Conservation (phyloP, 257 asterid species). For the Fraxinus anomala region DNA sequence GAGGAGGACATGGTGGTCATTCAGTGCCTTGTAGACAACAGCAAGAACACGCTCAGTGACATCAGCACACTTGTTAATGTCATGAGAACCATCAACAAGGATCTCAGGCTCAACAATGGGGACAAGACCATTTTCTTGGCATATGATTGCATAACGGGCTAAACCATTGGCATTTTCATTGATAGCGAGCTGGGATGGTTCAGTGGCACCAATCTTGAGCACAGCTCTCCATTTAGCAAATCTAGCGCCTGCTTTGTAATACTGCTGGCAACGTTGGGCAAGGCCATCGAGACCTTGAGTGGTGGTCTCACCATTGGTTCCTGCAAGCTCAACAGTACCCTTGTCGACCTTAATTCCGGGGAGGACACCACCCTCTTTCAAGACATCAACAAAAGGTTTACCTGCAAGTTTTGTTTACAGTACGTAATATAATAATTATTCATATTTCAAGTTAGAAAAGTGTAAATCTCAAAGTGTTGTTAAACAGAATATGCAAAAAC, state of each 20-base stretch:
- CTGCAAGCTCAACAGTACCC: conserved; percentile 34
- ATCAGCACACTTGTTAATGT: conserved; percentile 32
- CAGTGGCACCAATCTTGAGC: conserved; percentile 31
- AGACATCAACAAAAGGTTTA: conserved; percentile 34
- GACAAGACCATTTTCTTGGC: conserved; percentile 33
- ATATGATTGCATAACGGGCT: conserved; percentile 32
- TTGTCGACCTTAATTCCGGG: conserved; percentile 38
- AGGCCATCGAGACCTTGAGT: conserved; percentile 42
- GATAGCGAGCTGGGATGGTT: conserved; percentile 32
- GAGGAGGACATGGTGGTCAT: conserved; percentile 35
- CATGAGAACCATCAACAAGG: conserved; percentile 34
- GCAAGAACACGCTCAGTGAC: conserved; percentile 34
- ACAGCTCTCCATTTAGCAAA: conserved; percentile 37
- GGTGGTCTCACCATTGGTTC: conserved; percentile 37
- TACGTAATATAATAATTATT: background rate
- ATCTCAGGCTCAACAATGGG: conserved; percentile 38
- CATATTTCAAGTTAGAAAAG: background rate
- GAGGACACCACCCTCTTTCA: conserved; percentile 35
- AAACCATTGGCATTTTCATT: conserved; percentile 29
- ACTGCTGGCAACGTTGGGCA: conserved; percentile 41
- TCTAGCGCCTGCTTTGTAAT: conserved; percentile 34
- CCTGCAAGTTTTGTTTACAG: conserved; percentile 18
- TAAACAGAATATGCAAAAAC: background rate
- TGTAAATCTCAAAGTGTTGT: background rate
- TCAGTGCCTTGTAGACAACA: conserved; percentile 36